These are phyloP conservation scores for Phytophthora boehmeriae DNA, from an alignment of 352 stramenopile genomes.

Conservation along the genomic window DNA sequence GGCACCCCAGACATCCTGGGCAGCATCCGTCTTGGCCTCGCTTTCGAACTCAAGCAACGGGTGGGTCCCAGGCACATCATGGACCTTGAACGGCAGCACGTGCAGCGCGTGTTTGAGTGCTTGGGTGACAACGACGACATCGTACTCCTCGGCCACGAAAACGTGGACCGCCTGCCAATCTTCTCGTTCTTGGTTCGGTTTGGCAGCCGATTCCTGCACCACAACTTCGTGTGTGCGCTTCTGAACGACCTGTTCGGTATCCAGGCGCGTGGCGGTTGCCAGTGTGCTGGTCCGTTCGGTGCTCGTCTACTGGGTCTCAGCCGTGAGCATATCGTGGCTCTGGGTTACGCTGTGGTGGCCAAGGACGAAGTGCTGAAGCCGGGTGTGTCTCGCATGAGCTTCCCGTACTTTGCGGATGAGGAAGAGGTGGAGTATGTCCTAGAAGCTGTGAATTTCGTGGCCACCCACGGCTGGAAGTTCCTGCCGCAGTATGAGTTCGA, in stretches of 20 bases:
- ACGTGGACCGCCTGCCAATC: constrained; percentile 81
- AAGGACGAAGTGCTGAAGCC: constrained; percentile 94
- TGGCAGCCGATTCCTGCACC: constrained; percentile 94
- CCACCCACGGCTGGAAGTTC: constrained; percentile 92
- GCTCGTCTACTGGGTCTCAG: constrained; percentile 92
- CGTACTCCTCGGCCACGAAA: constrained; percentile 84
- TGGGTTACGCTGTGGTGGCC: constrained; percentile 90
- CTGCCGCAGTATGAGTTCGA: constrained; percentile 95
- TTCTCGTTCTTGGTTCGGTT: constrained; percentile 95
- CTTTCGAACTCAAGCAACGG: constrained; percentile 90
- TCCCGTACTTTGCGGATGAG: constrained; percentile 87
- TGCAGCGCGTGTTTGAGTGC: constrained; percentile 40
- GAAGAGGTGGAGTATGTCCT: constrained; percentile 95
- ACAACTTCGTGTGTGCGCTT: constrained; percentile 98
- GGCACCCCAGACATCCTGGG: constrained; percentile 97
- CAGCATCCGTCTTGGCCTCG: constrained; percentile 92
- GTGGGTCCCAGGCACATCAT: constrained; percentile 63
- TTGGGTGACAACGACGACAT: constrained; percentile 69
- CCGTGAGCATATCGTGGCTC: constrained; percentile 57
- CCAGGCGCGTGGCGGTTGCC: constrained; percentile 68
- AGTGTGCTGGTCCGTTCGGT: constrained; percentile 93
- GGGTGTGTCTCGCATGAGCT: constrained; percentile 94
- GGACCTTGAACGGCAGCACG: constrained; percentile 51
- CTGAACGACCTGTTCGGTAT: constrained; percentile 99
- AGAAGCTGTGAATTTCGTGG: constrained; percentile 92